Conservation (phyloP, 2,329 filamentous ascomycete species). For the Hypoxylon sp. region DNA sequence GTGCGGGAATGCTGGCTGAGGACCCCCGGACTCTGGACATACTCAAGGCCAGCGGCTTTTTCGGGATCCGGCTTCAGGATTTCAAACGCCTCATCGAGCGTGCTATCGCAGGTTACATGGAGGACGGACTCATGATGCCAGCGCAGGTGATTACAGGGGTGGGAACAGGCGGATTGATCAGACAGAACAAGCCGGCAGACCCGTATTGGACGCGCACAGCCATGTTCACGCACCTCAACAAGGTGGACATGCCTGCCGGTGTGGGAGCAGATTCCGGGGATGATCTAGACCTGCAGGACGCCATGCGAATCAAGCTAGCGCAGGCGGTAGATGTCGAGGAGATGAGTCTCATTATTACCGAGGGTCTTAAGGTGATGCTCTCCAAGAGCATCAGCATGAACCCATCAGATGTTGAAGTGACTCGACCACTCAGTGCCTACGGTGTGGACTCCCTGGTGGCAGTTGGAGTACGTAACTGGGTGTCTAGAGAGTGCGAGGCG, state of each 20-base stretch:
- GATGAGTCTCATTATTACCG: slow-evolving; percentile 54
- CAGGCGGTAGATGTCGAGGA: slow-evolving; percentile 50
- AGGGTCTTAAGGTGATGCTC: slow-evolving; percentile 59
- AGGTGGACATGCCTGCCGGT: slow-evolving; percentile 60
- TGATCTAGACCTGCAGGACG: slow-evolving; percentile 19
- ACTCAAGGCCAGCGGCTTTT: slow-evolving; percentile 67
- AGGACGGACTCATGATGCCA: slow-evolving; percentile 55
- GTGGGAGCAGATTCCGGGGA: slow-evolving; percentile 26
- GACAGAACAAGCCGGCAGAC: slow-evolving; percentile 66
- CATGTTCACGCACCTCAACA: slow-evolving; percentile 64
- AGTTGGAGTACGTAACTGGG: slow-evolving; percentile 67
- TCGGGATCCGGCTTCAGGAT: slow-evolving; percentile 66
- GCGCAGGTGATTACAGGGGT: slow-evolving; percentile 67
- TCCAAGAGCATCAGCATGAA: slow-evolving; percentile 63
- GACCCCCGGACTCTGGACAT: slow-evolving; percentile 63
- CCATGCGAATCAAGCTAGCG: slow-evolving; percentile 54
- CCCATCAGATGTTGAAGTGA: slow-evolving; percentile 61
- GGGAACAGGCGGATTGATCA: slow-evolving; percentile 68
- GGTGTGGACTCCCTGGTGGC: slow-evolving; percentile 68
- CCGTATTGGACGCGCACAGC: slow-evolving; percentile 69
- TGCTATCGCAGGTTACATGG: slow-evolving; percentile 60
- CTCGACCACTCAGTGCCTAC: slow-evolving; percentile 60
- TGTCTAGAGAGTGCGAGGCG: slow-evolving; percentile 61
- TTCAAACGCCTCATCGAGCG: slow-evolving; percentile 64
- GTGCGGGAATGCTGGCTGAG: slow-evolving; percentile 68